A percentile compares a stretch with the other conserved stretches of the same genome.
These are phyloP conservation scores for Eucalyptus virginea DNA, from an alignment of 345 rosid genomes.

Conservation along the genomic window DNA sequence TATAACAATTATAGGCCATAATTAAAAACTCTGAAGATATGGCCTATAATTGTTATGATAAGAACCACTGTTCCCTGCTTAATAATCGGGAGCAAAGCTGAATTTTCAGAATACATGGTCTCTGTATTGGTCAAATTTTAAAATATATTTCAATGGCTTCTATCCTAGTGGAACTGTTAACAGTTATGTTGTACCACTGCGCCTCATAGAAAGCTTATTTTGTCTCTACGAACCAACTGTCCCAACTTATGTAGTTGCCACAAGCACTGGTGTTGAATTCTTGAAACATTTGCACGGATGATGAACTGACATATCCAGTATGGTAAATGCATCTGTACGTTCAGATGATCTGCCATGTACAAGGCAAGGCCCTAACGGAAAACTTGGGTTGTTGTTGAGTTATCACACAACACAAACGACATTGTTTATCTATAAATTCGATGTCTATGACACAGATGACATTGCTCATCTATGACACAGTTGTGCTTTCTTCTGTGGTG, in stretches of 20 bases:
- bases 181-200: neutral
- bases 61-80: neutral
- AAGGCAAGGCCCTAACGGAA: neutral
- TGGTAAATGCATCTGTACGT: neutral
- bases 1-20: no score
- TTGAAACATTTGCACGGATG: neutral
- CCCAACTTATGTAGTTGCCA: neutral
- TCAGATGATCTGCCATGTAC: neutral
- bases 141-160: neutral
- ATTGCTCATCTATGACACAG: neutral
- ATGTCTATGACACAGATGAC: neutral
- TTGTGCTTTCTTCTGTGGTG: neutral
- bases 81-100: neutral
- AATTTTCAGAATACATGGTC: neutral
- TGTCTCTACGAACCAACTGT: neutral
- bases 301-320: neutral
- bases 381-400: neutral
- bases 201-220: neutral
- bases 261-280: neutral
- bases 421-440: neutral
- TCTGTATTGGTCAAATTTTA: neutral
- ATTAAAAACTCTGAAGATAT: no score
- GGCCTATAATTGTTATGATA: neutral
- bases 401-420: neutral
- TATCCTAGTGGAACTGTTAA: neutral